A percentile compares a stretch with the other conserved stretches of the same genome.
Evolutionary conservation across 163 green algal species (phyloP).

Genomic region (Smithsoniella earleae): DNA sequence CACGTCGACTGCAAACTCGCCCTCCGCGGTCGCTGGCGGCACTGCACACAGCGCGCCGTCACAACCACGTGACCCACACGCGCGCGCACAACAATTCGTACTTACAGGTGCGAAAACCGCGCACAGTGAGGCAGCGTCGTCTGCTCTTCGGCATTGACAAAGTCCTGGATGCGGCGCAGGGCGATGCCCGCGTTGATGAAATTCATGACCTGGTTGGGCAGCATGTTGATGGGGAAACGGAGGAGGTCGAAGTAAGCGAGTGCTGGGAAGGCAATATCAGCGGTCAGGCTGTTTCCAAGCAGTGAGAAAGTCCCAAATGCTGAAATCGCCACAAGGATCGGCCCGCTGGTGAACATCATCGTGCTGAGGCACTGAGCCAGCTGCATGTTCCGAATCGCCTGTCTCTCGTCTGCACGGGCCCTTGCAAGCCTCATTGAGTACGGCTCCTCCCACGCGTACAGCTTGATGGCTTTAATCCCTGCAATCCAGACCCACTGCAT

Average conservation of each 20-base stretch:
- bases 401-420: conserved; percentile 66
- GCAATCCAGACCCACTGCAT: too few species aligned
- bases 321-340: conserved; percentile 50
- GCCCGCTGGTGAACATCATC: conserved; percentile 39
- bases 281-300: conserved; percentile 56
- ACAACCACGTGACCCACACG: not conserved
- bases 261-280: conserved; percentile 73
- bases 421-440: conserved; percentile 66
- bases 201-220: conserved; percentile 56
- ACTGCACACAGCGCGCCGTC: conserved; percentile 26
- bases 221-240: conserved; percentile 73
- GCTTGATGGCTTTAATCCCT: conserved; percentile 94
- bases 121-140: not conserved
- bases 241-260: conserved; percentile 84
- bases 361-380: not conserved
- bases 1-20: conserved; percentile 31
- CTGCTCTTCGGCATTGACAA: conserved; percentile 53
- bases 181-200: conserved; percentile 69
- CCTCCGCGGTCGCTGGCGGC: conserved; percentile 19
- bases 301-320: conserved; percentile 57
- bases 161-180: conserved; percentile 65
- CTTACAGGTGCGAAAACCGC: not conserved
- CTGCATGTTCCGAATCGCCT: conserved; percentile 43
- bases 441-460: conserved; percentile 87
- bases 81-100: not conserved